A percentile compares a stretch with the other conserved stretches of the same genome.
These are phyloP conservation scores for Kwoniella shivajii DNA, from an alignment of 1,284 basidiomycete genomes.

Conservation along the genomic window DNA sequence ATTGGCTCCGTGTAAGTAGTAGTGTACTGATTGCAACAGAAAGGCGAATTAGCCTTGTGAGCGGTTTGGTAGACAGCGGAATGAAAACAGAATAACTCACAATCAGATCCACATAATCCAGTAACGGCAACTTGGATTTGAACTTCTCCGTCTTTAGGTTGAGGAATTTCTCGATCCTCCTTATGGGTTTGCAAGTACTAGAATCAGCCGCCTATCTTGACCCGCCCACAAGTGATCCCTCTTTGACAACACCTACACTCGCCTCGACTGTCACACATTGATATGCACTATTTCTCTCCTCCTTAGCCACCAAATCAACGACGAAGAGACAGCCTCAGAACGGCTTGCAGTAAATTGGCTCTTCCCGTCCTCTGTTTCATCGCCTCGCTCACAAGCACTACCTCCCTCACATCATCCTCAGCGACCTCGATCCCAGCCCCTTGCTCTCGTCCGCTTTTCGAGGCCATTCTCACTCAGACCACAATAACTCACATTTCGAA, in stretches of 20 bases:
- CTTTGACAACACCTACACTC: too few species aligned
- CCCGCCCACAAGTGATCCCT: background rate
- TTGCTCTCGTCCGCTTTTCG: background rate
- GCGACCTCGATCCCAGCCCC: background rate
- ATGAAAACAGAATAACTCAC: constrained; percentile 57
- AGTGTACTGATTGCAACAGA: constrained; percentile 66
- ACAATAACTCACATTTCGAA: constrained; percentile 53
- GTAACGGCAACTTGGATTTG: constrained; percentile 66
- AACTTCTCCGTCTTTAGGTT: constrained; percentile 48
- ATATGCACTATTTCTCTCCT: too few species aligned
- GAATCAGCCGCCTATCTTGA: background rate
- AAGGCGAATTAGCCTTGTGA: background rate
- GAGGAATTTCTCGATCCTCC: constrained; percentile 54
- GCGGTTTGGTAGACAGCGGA: constrained; percentile 2
- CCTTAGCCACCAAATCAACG: too few species aligned
- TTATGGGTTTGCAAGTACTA: too few species aligned
- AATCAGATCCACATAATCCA: constrained; percentile 87
- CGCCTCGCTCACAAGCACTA: background rate
- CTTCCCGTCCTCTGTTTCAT: background rate
- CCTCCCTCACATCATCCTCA: background rate
- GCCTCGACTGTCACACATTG: too few species aligned
- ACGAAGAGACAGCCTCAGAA: too few species aligned
- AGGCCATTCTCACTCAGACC: background rate
- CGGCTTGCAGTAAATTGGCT: too few species aligned
- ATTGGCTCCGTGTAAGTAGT: constrained; percentile 84